Base-by-base conservation (phyloP, 2,329 filamentous ascomycete genomes). In the Dryadomyces sulphureus region DNA sequence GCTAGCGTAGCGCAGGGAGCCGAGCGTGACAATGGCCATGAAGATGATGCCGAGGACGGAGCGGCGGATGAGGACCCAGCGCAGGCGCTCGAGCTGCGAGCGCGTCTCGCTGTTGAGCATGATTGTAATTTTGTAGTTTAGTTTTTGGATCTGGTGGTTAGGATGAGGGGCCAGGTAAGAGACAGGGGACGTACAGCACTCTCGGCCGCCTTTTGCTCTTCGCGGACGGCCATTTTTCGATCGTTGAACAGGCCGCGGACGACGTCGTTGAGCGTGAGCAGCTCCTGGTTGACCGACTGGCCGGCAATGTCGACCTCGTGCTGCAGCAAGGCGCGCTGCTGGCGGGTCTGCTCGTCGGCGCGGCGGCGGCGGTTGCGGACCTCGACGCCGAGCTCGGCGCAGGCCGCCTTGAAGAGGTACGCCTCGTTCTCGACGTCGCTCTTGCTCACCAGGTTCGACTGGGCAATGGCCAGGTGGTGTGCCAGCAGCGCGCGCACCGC, bases 181-280 rank as follows among this genome's bases (percentile, higher is more conserved):
- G 30, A 38, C 36, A n/a, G 34, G 12, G 35, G 5, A 68, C 73
- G 46, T 65, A 87, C 81, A 55, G 81, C 81, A 43, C 83, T 84
- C 59, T 96, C 90, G 57, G 85, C 82, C 7, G 73, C 72, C 58
- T 88, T 81, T 63, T 95, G 88, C 61, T 95, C 85, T 62, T 90
- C 84, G 46, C 88, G 71, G 2, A 94, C 88, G 2, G 79, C 77
- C 84, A 96, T 94, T 60, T 90, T 92, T 38, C 93, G 78, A 60
- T 98, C 90, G 58, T 96, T 90, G 60, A 96, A 95, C 73, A 95
- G 83, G 48, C 87, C 90, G 60, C 89, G 87, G n/a, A 96, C 73
- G 46, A 89, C 86, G 59, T 98, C 90, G 55, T 86, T 92, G 49
- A 96, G 67, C 30, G 76, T 82, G 46, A 79, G 65, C 22, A 89